phyloP scores from a whole-genome alignment of 1,284 basidiomycete species.

The Gastroboletus turbinatus region DNA sequence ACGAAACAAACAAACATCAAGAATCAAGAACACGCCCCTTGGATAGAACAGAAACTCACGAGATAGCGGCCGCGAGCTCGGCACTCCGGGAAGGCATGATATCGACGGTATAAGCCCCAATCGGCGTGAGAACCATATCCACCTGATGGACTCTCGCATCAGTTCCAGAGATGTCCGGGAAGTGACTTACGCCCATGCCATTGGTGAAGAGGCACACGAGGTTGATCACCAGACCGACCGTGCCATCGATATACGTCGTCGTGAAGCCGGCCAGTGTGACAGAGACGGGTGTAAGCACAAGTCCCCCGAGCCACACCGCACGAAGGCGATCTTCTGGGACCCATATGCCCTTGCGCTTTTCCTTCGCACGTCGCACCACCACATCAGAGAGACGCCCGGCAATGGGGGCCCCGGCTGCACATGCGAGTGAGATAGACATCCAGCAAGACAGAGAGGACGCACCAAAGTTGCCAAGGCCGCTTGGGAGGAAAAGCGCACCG shows the following conservation, averaged over 20 bases:
- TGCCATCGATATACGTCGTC: slow-evolving; percentile 39
- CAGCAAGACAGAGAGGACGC: slow-evolving; percentile 8
- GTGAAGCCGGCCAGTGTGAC: slow-evolving; percentile 22
- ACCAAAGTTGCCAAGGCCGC: slow-evolving; percentile 63
- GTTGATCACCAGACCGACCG: slow-evolving; percentile 40
- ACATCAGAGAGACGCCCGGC: slow-evolving; percentile 54
- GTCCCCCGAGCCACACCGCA: slow-evolving; percentile 46
- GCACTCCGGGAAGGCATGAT: slow-evolving; percentile 51
- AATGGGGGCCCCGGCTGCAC: slow-evolving; percentile 50
- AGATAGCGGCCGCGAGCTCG: slow-evolving; percentile 48
- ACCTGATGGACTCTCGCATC: slow-evolving; percentile 30
- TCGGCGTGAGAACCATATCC: slow-evolving; percentile 48
- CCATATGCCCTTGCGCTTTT: slow-evolving; percentile 48
- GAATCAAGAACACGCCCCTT: background rate
- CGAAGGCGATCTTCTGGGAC: slow-evolving; percentile 62
- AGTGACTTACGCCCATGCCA: slow-evolving; percentile 45
- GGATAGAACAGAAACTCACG: slow-evolving; percentile 26
- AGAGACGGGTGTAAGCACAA: slow-evolving; percentile 40
- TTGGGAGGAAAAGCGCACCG: slow-evolving; percentile 60
- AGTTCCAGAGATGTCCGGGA: background rate
- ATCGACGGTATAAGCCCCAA: slow-evolving; percentile 59
- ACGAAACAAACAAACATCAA: background rate
- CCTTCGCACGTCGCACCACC: slow-evolving; percentile 45
- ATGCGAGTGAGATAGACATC: background rate
- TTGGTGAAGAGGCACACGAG: slow-evolving; percentile 47